Percentiles rank a stretch among this genome's conserved stretches.
Conservation (phyloP, 2,329 filamentous ascomycete species). For the Colletotrichum aenigma region DNA sequence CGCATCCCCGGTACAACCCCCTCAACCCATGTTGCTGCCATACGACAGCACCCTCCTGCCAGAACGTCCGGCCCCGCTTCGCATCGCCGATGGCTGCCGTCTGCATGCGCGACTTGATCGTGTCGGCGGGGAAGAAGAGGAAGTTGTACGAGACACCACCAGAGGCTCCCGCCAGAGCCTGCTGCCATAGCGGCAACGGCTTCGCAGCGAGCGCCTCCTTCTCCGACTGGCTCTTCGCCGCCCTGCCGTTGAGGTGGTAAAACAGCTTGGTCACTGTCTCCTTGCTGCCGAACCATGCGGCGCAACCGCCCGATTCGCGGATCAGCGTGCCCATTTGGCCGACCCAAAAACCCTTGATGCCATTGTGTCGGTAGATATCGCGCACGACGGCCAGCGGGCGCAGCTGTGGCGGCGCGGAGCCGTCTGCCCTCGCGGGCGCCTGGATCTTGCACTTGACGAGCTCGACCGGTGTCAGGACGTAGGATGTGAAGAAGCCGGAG, state of each 20-base stretch:
- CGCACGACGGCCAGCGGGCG: slow-evolving; percentile 74
- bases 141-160: slow-evolving; percentile 97
- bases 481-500: slow-evolving; percentile 85
- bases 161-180: slow-evolving; percentile 83
- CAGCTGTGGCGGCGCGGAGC: slow-evolving; percentile 52
- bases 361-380: slow-evolving; percentile 82
- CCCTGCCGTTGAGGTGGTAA: slow-evolving; percentile 57
- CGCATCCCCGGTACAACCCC: slow-evolving; percentile 91
- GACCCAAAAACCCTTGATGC: slow-evolving; percentile 88
- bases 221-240: slow-evolving; percentile 41
- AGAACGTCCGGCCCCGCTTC: slow-evolving; percentile 68
- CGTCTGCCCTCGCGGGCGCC: slow-evolving; percentile 60
- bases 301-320: slow-evolving; percentile 89
- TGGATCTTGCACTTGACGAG: slow-evolving; percentile 99
- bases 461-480: slow-evolving; percentile 93
- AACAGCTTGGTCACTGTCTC: slow-evolving; percentile 79
- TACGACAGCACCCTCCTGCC: slow-evolving; percentile 71
- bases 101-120: slow-evolving; percentile 97
- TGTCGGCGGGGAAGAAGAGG: slow-evolving; percentile 95
- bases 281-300: slow-evolving; percentile 94
- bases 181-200: slow-evolving; percentile 80
- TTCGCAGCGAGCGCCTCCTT: slow-evolving; percentile 46
- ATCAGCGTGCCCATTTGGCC: slow-evolving; percentile 93
- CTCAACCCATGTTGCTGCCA: slow-evolving; percentile 83
- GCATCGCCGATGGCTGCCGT: slow-evolving; percentile 73